Base-by-base conservation (phyloP, 441 rosid genomes). In the Gossypium schwendimanii region DNA sequence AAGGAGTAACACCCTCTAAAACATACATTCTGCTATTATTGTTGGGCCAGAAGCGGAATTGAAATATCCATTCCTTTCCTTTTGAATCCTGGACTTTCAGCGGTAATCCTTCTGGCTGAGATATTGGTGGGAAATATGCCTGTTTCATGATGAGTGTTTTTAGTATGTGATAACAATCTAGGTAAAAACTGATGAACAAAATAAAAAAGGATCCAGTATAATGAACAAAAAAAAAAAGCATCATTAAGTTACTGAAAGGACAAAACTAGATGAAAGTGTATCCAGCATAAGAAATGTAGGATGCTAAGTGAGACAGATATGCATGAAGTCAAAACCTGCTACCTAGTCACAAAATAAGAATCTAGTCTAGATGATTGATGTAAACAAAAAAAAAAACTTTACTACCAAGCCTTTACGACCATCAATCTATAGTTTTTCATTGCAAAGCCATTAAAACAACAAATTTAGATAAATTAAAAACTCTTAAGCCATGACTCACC, bases 61-160 rank as follows among this genome's bases (percentile, higher is more conserved):
- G 98, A 84, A 93, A 96, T 81, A 82, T 79, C 98, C 99, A 96
- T 75, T 91, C 99, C 81, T 84, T 91, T 76, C 99, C 99, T 85
- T 81, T 91, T 68, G 96, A 76, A 84, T 96, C 99, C 84, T 89
- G 96, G 76, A 96, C 86, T 84, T 84, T 89, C 69, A 96, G 96
- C 55, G 99, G 98, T 71, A 92, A 83, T 70, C 99, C 99, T 85
- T 91, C 94, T 55, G 97, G 84, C 81, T 86, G 84, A 71, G 90
- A 87, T 77, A 96, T 89, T 74, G 78, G 87, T 20, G 99, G 99
- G 45, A 96, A 92, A 81, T 90, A 90, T 69, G 96, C 95, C 99
- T 96, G 88, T 71, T 57, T 58, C 63, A 80, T 47, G 60, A 62
- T 3, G 15, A 66, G 41, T 41, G 60, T 44, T 57, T 70, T 78